Conservation (phyloP, 2,329 filamentous ascomycete genomes). For the Parafenestella ontariensis region DNA sequence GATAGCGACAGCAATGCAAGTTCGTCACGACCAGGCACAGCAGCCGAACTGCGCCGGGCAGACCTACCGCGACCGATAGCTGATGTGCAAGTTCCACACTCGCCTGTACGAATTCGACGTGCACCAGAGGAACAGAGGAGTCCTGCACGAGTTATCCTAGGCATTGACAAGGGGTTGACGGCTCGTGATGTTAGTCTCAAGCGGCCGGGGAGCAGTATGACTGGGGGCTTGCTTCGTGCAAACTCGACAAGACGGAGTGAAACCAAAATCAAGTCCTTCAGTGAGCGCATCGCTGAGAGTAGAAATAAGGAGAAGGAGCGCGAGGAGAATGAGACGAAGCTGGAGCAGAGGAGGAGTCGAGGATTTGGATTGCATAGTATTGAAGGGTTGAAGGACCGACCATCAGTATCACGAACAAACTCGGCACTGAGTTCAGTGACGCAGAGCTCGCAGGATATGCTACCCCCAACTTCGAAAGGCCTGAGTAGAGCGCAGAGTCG, state of each 20-base stretch:
- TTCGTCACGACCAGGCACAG: slow-evolving; percentile 38
- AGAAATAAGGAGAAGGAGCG: slow-evolving; percentile 53
- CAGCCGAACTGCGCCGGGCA: slow-evolving; percentile 25
- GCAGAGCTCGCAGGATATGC: slow-evolving; percentile 26
- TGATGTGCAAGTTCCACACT: slow-evolving; percentile 77
- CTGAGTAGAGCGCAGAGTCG: slow-evolving; percentile 24
- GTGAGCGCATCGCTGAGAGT: slow-evolving; percentile 80
- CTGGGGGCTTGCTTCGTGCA: slow-evolving; percentile 24
- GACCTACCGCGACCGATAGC: slow-evolving; percentile 33
- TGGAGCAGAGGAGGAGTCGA: slow-evolving; percentile 51
- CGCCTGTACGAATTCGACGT: slow-evolving; percentile 63
- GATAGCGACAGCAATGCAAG: slow-evolving; percentile 29
- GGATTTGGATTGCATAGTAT: slow-evolving; percentile 48
- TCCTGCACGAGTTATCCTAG: slow-evolving; percentile 79
- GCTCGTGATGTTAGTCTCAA: slow-evolving; percentile 86
- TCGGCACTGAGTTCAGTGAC: slow-evolving; percentile 36
- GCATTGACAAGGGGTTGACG: slow-evolving; percentile 86
- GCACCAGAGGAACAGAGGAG: slow-evolving; percentile 67
- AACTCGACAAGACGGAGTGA: slow-evolving; percentile 53
- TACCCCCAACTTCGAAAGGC: slow-evolving; percentile 16
- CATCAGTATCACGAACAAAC: slow-evolving; percentile 31
- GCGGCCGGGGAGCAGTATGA: slow-evolving; percentile 49
- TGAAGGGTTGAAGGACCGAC: slow-evolving; percentile 31
- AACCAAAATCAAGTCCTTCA: slow-evolving; percentile 69
- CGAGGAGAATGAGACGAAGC: slow-evolving; percentile 53